Evolutionary conservation across 495 filamentous ascomycete genomes (phyloP).

Genomic region (Acidomyces sp.): DNA sequence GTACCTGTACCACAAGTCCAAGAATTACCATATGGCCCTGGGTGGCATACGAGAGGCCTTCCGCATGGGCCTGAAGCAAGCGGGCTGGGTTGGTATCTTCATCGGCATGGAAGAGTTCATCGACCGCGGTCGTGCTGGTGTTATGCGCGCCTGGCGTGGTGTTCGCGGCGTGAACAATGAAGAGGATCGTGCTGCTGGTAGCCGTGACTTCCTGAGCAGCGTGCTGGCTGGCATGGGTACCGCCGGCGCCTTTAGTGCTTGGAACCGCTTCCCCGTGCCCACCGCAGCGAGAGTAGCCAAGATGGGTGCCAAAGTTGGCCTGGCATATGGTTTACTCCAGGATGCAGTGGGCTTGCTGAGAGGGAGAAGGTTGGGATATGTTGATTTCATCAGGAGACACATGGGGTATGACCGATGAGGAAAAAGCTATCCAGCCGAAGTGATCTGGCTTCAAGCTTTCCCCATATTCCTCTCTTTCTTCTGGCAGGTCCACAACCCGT

Average conservation of each 20-base stretch:
- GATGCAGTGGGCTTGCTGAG: conserved; percentile 50
- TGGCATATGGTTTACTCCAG: conserved; percentile 69
- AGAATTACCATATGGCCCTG: conserved; percentile 72
- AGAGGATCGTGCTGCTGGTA: conserved; percentile 41
- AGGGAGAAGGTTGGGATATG: conserved; percentile 57
- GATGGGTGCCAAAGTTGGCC: conserved; percentile 61
- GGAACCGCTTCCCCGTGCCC: conserved; percentile 67
- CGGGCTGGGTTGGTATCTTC: conserved; percentile 52
- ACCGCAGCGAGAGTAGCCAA: conserved; percentile 77
- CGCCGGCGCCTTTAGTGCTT: conserved; percentile 73
- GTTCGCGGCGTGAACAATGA: conserved; percentile 7
- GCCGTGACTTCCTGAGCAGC: conserved; percentile 60
- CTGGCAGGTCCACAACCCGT: no score
- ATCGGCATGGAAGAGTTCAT: conserved; percentile 71
- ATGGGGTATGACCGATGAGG: no score
- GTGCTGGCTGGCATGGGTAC: conserved; percentile 67
- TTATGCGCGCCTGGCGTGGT: conserved; percentile 14
- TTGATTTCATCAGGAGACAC: conserved; percentile 37
- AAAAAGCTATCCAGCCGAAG: no score
- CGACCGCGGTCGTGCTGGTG: conserved; percentile 38
- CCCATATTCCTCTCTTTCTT: no score
- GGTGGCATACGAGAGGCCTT: conserved; percentile 65
- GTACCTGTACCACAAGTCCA: conserved; percentile 96
- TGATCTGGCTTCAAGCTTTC: no score
- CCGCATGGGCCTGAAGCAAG: conserved; percentile 58